These are phyloP conservation scores for Mortierella sp. DNA, from an alignment of 371 early-diverging fungal species.

Conservation along the genomic window DNA sequence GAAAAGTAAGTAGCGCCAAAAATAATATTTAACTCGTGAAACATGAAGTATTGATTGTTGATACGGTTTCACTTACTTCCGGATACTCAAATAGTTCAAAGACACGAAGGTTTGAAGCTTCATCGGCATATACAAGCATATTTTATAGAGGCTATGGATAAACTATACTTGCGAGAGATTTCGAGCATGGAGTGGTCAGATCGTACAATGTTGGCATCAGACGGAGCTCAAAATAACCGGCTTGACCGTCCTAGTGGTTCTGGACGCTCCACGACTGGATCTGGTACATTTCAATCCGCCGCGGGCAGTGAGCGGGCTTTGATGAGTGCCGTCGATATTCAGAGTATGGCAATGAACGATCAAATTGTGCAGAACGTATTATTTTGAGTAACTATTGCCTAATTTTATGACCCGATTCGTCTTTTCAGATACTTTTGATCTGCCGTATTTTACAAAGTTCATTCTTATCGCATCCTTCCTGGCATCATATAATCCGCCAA, in stretches of 20 bases:
- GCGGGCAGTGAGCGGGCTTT: slow-evolving; percentile 36
- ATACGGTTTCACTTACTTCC: no score
- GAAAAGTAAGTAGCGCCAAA: slow-evolving; percentile 66
- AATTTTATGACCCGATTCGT: neutral
- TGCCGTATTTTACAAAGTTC: slow-evolving; percentile 87
- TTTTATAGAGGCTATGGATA: slow-evolving; percentile 83
- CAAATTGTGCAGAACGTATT: neutral
- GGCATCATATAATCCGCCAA: slow-evolving; percentile 94
- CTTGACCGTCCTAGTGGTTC: neutral
- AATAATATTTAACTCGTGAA: neutral
- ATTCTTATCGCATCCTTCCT: slow-evolving; percentile 90
- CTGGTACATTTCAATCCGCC: neutral
- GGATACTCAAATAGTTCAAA: slow-evolving; percentile 45
- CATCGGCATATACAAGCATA: slow-evolving; percentile 81
- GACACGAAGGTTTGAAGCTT: slow-evolving; percentile 74
- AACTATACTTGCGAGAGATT: slow-evolving; percentile 86
- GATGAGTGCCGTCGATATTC: slow-evolving; percentile 40
- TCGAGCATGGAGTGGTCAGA: slow-evolving; percentile 86
- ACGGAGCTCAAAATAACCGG: slow-evolving; percentile 4
- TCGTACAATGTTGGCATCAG: slow-evolving; percentile 43
- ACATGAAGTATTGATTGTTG: neutral
- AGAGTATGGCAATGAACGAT: no score
- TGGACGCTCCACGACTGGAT: neutral
- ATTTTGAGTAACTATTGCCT: neutral
- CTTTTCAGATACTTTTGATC: slow-evolving; percentile 65